Percentiles rank a stretch among this genome's conserved stretches.
phyloP scores from a whole-genome alignment of 345 rosid genomes.

The Eucalyptus victrix region DNA sequence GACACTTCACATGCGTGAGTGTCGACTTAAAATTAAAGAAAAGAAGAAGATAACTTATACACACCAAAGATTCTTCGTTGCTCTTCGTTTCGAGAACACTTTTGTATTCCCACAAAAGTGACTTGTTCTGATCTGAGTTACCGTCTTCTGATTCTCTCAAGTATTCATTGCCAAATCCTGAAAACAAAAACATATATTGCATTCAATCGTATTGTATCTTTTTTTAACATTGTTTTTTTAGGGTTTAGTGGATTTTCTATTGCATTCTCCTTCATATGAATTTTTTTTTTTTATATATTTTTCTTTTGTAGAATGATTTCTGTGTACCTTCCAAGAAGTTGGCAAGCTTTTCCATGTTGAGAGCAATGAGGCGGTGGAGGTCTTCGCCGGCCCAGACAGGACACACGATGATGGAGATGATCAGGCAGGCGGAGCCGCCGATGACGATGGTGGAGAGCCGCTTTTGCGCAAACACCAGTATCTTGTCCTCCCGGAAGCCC shows the following conservation, averaged over 20 bases:
- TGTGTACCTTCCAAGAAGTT: conserved; percentile 45
- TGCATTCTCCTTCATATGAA: not conserved
- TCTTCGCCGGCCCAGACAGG: conserved; percentile 75
- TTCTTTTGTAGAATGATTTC: not conserved
- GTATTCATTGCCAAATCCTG: conserved; percentile 53
- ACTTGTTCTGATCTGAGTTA: conserved; percentile 2
- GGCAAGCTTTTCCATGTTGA: conserved; percentile 43
- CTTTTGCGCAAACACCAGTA: conserved; percentile 34
- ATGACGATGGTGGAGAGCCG: conserved; percentile 57
- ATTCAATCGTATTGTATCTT: not conserved
- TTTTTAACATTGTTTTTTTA: not conserved
- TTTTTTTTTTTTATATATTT: too few relatives aligned
- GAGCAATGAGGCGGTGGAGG: conserved; percentile 38
- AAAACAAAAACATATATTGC: not conserved
- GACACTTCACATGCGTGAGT: not conserved
- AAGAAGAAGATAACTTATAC: not conserved
- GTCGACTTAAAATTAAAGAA: not conserved
- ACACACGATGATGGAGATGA: conserved; percentile 32
- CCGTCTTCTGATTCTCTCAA: conserved; percentile 7
- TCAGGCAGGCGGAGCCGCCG: conserved; percentile 36
- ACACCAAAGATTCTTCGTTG: conserved; percentile 63
- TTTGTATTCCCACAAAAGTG: conserved; percentile 30
- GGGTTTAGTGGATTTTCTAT: not conserved
- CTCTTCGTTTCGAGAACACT: conserved; percentile 50
- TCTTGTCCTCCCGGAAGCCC: conserved; percentile 45